Evolutionary conservation across 1,284 basidiomycete genomes (phyloP).

Genomic region (Leccinum huronense): DNA sequence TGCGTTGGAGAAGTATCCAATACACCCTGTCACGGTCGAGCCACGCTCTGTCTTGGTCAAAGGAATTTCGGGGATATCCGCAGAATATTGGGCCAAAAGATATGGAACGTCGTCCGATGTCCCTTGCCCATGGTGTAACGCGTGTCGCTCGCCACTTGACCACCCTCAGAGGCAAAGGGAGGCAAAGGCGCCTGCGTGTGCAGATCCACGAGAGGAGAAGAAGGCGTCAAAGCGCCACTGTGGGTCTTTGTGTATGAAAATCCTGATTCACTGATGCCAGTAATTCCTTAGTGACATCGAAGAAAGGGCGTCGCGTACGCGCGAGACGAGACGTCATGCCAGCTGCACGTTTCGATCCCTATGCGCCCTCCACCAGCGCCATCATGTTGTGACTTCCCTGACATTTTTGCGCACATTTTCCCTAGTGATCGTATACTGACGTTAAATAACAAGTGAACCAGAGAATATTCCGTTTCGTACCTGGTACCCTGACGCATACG

Average conservation of each 20-base stretch:
- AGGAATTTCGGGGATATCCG: conserved; percentile 5
- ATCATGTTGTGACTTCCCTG: conserved; percentile 8
- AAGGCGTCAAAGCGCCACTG: conserved; percentile 5
- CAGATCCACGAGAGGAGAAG: background rate
- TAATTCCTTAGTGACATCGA: conserved; percentile 8
- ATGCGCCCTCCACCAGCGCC: conserved; percentile 18
- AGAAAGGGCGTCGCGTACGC: conserved; percentile 8
- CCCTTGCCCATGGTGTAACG: conserved; percentile 4
- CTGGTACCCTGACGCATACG: background rate
- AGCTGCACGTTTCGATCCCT: conserved; percentile 10
- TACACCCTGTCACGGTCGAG: background rate
- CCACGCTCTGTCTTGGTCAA: conserved; percentile 6
- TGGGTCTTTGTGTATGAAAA: conserved; percentile 8
- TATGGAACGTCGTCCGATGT: background rate
- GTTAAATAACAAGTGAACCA: background rate
- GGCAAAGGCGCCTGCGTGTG: background rate
- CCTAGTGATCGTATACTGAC: background rate
- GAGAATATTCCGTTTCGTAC: background rate
- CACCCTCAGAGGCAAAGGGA: background rate
- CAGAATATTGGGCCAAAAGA: conserved; percentile 12
- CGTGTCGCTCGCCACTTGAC: background rate
- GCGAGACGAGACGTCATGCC: background rate
- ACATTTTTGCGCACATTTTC: background rate
- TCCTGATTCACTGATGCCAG: background rate
- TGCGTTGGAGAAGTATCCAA: conserved; percentile 14